phyloP scores from a whole-genome alignment of 345 rosid species.

The Excoecaria cochinchinensis region DNA sequence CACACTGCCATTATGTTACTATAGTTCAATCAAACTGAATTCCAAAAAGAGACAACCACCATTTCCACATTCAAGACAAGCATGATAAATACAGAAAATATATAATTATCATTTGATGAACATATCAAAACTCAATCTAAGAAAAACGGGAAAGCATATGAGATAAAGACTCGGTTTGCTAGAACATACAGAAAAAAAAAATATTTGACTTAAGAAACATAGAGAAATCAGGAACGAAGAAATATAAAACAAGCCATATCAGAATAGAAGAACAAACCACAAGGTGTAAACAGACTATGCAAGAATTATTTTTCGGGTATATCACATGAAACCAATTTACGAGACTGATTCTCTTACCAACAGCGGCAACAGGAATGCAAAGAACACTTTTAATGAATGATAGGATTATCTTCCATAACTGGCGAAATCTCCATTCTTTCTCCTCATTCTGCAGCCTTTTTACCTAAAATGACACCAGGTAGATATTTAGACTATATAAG shows the following conservation, averaged over 20 bases:
- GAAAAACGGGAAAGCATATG: neutral
- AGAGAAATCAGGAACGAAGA: neutral
- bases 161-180: neutral
- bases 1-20: neutral
- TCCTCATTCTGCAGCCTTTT: constrained; percentile 2
- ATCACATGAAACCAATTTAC: neutral
- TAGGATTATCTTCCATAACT: constrained; percentile 5
- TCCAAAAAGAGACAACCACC: neutral
- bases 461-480: constrained; percentile 15
- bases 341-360: constrained; percentile 19
- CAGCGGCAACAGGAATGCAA: neutral
- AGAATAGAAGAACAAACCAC: neutral
- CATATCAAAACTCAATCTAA: neutral
- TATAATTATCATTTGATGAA: neutral
- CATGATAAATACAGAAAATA: neutral
- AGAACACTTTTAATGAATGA: neutral
- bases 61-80: neutral
- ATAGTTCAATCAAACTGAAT: neutral
- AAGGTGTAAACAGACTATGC: constrained; percentile 1
- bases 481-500: neutral
- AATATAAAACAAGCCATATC: constrained; percentile 1
- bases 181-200: neutral
- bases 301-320: neutral
- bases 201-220: neutral
- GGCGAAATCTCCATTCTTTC: constrained; percentile 13